Percentiles rank a stretch among this genome's conserved stretches.
Evolutionary conservation across 1,139 yeast genomes (phyloP).

Genomic region (Lipomyces yarrowii): DNA sequence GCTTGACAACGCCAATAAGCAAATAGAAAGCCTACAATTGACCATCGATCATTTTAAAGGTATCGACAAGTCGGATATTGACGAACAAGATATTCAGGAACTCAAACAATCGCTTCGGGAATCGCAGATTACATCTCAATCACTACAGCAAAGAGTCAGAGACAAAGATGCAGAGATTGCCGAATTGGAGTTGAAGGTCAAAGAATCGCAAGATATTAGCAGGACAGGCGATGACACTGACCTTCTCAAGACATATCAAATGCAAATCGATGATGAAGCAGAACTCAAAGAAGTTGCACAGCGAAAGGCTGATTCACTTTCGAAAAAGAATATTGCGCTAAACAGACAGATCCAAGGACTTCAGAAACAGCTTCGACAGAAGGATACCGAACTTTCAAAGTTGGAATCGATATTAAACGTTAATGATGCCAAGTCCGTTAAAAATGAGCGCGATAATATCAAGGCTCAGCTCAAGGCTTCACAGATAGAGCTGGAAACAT

Average conservation of each 20-base stretch:
- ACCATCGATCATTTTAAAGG: not conserved
- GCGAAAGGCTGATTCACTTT: slow-evolving; percentile 17
- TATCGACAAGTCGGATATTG: not conserved
- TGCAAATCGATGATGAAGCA: slow-evolving; percentile 20
- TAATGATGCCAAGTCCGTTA: not conserved
- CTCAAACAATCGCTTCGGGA: not conserved
- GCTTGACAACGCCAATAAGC: not conserved
- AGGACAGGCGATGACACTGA: not conserved
- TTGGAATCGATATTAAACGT: slow-evolving; percentile 3
- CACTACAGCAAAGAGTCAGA: slow-evolving; percentile 5
- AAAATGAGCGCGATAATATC: slow-evolving; percentile 1
- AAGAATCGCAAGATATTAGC: not conserved
- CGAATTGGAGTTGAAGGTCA: slow-evolving; percentile 1
- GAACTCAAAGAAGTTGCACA: slow-evolving; percentile 20
- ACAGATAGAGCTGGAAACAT: slow-evolving; percentile 11
- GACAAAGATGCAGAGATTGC: slow-evolving; percentile 7
- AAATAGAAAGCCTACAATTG: not conserved
- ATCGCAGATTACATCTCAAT: not conserved
- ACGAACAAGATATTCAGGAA: not conserved
- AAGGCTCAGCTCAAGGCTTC: slow-evolving; percentile 12
- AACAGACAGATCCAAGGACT: slow-evolving; percentile 13
- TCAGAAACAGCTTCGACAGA: slow-evolving; percentile 13
- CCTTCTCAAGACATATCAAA: not conserved
- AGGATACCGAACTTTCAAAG: slow-evolving; percentile 10
- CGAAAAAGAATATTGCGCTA: slow-evolving; percentile 15